Conservation (phyloP, 345 rosid genomes). For the Schrenkiella parvula region DNA sequence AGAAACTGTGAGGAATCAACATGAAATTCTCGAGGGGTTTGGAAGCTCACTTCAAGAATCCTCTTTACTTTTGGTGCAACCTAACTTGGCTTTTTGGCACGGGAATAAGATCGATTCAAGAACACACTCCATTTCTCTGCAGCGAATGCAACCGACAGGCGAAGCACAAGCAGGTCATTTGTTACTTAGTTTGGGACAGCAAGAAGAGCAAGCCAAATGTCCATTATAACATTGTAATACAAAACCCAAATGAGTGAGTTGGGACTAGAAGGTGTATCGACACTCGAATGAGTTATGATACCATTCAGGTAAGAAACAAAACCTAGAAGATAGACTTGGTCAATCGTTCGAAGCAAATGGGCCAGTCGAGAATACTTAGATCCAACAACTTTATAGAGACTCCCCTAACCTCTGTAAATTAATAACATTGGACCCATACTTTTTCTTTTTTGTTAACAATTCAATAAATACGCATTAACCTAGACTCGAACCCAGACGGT, state of each 20-base stretch:
- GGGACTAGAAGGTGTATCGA: too few species aligned
- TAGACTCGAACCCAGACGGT: too few species aligned
- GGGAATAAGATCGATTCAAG: conserved; percentile 32
- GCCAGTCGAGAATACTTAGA: background rate
- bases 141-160: background rate
- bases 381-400: background rate
- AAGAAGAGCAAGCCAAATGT: too few species aligned
- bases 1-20: background rate
- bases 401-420: background rate
- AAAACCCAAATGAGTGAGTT: too few species aligned
- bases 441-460: too few species aligned
- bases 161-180: background rate
- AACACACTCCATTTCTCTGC: conserved; percentile 27
- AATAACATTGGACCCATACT: too few species aligned
- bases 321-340: background rate
- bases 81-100: conserved; percentile 40
- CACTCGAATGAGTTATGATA: too few species aligned
- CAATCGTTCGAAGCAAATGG: background rate
- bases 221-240: too few species aligned
- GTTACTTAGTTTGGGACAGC: background rate
- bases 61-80: conserved; percentile 25
- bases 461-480: too few species aligned
- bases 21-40: background rate
- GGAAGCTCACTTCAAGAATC: background rate
- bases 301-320: background rate